These are phyloP conservation scores for Hanseniaspora mollemarum DNA, from an alignment of 805 yeast species.

Conservation along the genomic window DNA sequence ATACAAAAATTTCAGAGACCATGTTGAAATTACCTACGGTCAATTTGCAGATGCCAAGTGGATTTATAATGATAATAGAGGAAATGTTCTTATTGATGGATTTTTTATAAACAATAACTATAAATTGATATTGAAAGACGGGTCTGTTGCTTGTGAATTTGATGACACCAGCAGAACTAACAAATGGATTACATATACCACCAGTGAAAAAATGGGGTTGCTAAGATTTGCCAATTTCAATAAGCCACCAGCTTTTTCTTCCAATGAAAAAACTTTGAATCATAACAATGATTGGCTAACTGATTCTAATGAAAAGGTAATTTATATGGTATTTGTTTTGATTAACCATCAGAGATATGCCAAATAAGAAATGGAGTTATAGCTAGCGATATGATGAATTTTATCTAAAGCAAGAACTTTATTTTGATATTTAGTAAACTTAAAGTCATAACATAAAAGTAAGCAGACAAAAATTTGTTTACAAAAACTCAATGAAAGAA, in stretches of 20 bases:
- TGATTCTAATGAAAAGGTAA: background rate
- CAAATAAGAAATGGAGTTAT: no score
- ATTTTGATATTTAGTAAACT: no score
- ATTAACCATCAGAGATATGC: conserved; percentile 1
- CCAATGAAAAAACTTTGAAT: background rate
- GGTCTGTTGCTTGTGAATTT: background rate
- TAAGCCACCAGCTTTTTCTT: background rate
- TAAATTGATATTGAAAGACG: background rate
- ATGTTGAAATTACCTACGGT: background rate
- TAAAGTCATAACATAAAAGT: no score
- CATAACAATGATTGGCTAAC: conserved; percentile 4
- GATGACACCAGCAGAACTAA: conserved; percentile 2
- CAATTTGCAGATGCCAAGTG: background rate
- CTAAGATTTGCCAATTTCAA: background rate
- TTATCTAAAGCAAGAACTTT: no score
- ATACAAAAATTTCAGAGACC: background rate
- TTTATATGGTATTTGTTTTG: conserved; percentile 5
- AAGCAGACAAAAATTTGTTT: no score
- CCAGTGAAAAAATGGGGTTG: background rate
- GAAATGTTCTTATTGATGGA: conserved; percentile 7
- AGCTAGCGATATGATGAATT: no score
- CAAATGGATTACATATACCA: background rate
- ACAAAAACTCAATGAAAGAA: no score
- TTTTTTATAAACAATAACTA: background rate
- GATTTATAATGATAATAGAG: conserved; percentile 4